Evolutionary conservation across 2,329 filamentous ascomycete genomes (phyloP), one percentile per base, ranked within the genome.

Genomic region (Exophiala mesophila): DNA sequence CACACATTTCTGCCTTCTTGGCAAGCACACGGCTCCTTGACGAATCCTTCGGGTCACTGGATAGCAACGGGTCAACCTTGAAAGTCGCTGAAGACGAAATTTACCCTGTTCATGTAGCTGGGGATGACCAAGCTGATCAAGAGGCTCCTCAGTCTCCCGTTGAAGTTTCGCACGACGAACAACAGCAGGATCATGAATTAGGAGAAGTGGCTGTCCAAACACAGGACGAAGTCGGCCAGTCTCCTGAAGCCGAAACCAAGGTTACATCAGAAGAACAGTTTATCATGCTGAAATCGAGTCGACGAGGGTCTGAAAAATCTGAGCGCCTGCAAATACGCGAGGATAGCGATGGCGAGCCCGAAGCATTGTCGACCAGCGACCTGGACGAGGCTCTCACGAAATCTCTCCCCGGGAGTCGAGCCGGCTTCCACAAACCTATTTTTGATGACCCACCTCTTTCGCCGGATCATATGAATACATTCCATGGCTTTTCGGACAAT

Each of bases 401-500:
- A 13, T 18, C 36, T 12, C 18, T 45, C 12, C 15, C 36, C 2
- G 37, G 16, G 4, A 18, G 24, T 18, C 19, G 39, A 21, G 7
- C 24, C n/a, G 24, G 18, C 18, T 16, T 19, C 18, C 16, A 16
- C n/a, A 16, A 12, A 9, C 15, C 10, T n/a, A 4, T 15, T n/a
- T 28, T 30, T 15, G 30, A 24, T 13, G 40, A 39, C 17, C 43
- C 36, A 30, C 36, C 26, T 12, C 28, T 18, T 4, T 33, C 29
- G 23, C 24, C 31, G 8, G 24, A 45, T 12, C 31, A n/a, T 12
- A 7, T 29, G 10, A 39, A 42, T 12, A 10, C 13, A 12, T 36
- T 29, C 21, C 40, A 45, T 23, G 23, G 35, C 13, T 36, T 41
- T n/a, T 42, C 44, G 5, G 41, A 40, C 26, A 33, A 47, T 17